A percentile compares a stretch with the other conserved stretches of the same genome.
phyloP scores from a whole-genome alignment of 2,329 filamentous ascomycete genomes.

The Aureobasidium pullulans region DNA sequence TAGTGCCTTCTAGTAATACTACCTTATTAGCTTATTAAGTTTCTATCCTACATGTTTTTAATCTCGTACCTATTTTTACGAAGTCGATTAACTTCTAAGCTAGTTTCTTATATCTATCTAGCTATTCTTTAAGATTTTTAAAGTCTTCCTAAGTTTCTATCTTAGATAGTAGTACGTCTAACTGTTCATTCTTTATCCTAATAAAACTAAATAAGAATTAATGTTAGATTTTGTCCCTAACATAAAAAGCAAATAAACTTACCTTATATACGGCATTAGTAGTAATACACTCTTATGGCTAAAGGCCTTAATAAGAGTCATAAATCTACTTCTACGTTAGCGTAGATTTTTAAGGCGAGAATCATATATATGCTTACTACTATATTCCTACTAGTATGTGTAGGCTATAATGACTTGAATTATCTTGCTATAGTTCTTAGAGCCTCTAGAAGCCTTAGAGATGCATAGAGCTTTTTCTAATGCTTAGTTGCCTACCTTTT shows the following conservation, averaged over 20 bases:
- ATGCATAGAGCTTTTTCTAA: not conserved
- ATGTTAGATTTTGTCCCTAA: too few relatives aligned
- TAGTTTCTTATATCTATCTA: not conserved
- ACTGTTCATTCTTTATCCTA: not conserved
- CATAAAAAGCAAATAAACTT: not conserved
- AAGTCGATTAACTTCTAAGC: not conserved
- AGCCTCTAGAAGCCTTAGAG: not conserved
- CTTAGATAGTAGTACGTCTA: not conserved
- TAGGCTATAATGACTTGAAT: not conserved
- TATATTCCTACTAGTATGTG: not conserved
- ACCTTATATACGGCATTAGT: not conserved
- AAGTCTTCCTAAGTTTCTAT: not conserved
- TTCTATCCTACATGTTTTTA: not conserved
- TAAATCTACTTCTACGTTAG: not conserved
- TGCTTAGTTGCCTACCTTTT: not conserved
- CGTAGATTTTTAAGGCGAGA: not conserved
- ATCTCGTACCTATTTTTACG: not conserved
- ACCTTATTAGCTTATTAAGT: not conserved
- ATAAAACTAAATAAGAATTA: not conserved
- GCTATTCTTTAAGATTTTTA: not conserved
- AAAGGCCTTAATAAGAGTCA: not conserved
- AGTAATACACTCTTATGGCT: not conserved
- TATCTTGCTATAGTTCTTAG: not conserved
- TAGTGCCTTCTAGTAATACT: not conserved
- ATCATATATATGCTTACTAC: not conserved